phyloP scores from a whole-genome alignment of 2,329 filamentous ascomycete species.

The Venturia aucupariae region DNA sequence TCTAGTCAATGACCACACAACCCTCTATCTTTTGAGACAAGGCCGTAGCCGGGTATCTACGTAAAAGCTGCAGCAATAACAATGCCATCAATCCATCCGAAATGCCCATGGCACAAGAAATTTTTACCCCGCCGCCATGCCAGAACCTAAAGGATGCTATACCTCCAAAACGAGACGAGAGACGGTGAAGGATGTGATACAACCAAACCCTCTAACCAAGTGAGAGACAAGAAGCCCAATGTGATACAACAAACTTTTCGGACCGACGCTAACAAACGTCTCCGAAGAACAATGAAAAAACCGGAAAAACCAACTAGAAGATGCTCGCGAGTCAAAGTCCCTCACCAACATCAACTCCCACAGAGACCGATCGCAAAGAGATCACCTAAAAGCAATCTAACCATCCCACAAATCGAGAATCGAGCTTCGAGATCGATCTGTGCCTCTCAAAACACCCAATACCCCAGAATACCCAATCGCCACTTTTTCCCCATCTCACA shows the following conservation, averaged over 20 bases:
- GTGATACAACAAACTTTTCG: neutral
- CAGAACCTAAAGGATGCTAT: neutral
- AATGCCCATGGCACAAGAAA: neutral
- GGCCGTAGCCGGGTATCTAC: slow-evolving; percentile 2
- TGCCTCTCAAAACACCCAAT: neutral
- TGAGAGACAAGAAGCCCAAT: neutral
- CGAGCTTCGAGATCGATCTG: slow-evolving; percentile 15
- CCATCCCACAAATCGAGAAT: slow-evolving; percentile 14
- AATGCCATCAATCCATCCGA: neutral
- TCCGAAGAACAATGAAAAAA: neutral
- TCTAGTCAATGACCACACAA: neutral
- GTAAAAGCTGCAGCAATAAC: neutral
- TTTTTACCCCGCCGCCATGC: neutral
- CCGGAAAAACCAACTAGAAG: neutral
- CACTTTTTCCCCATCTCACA: no score
- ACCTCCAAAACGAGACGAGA: neutral
- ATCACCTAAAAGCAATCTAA: neutral
- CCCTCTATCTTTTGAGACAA: neutral
- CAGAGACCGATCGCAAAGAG: neutral
- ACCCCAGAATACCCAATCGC: neutral
- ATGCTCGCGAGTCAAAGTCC: neutral
- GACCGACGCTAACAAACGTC: neutral
- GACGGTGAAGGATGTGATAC: neutral
- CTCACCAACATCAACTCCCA: neutral
- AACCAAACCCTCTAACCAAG: neutral